Evolutionary conservation across 192 early-diverging fungal genomes (phyloP).

Genomic region (Gonapodya sp.): DNA sequence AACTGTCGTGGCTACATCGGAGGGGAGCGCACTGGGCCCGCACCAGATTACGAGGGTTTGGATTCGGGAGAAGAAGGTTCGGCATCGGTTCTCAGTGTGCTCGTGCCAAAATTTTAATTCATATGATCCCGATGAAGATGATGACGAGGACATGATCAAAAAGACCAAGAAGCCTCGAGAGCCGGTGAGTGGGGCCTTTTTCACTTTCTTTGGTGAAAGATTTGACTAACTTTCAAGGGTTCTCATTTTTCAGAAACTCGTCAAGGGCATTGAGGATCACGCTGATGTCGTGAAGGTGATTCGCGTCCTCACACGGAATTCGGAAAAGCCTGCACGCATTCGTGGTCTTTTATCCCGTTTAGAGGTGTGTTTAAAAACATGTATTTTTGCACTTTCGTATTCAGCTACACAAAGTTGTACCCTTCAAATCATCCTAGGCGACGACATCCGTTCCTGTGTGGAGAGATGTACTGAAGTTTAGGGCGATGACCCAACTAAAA

Average conservation of each 20-base stretch:
- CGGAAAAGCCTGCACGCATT: not conserved
- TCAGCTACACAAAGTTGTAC: no score
- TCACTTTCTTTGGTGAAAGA: not conserved
- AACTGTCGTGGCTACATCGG: slow-evolving; percentile 89
- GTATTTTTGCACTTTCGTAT: not conserved
- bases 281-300: not conserved
- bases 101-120: slow-evolving; percentile 9
- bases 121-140: no score
- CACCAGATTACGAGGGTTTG: slow-evolving; percentile 9
- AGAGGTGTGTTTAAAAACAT: not conserved
- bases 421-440: no score
- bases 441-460: not conserved
- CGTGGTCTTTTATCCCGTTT: slow-evolving; percentile 1
- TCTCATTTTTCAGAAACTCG: not conserved
- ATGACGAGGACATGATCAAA: slow-evolving; percentile 14
- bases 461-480: not conserved
- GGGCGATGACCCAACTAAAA: not conserved
- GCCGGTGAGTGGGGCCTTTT: slow-evolving; percentile 3
- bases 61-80: not conserved
- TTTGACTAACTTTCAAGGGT: not conserved
- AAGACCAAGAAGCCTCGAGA: not conserved
- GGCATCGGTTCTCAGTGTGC: not conserved
- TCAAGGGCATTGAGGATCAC: not conserved
- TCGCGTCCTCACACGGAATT: not conserved
- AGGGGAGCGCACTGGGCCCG: slow-evolving; percentile 52